Base-by-base conservation (phyloP, 2,329 filamentous ascomycete genomes). In the Septoria linicola region DNA sequence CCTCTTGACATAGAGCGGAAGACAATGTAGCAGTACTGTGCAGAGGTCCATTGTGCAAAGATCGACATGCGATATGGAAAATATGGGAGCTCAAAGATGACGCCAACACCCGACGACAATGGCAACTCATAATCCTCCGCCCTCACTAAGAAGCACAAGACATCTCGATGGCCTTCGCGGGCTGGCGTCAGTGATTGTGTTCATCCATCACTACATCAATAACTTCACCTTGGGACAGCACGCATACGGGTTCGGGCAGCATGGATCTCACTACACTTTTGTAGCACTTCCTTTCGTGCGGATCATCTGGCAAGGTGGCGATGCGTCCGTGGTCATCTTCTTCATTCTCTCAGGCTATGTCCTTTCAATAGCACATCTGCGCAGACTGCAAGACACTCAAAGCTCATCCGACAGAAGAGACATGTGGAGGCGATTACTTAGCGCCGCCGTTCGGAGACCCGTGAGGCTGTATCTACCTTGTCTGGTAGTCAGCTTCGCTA, bases 141-240 rank as follows among this genome's bases (percentile, higher is more conserved):
- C 41, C 20, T n/a, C 8, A 31, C 16, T n/a, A 3, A 32, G 40
- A 36, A 39, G 6, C 5, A 40, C 40, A 40, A 20, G 37, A 79
- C 41, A 45, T 55, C 73, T 83, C 8, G 83, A 86, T 58, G 83
- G 83, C 10, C 69, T 87, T 6, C 73, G 83, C 55, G 83, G 83
- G 3, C 82, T 85, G 54, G 82, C 83, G 6, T 80, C 83, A 5
- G 73, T 86, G 20, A 63, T 85, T 17, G 83, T 87, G 14, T 86
- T 84, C 64, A 72, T 78, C 59, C 79, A 83, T 49, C 80, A 84
- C 65, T 74, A 83, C 64, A 67, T 78, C 54, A 34, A 51, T 31
- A 45, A 47, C 32, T 51, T 48, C 35, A 41, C 36, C 19, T 31
- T 21, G 23, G 54, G 47, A 10, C 41, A 41, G 19, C 6, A 75